Base-by-base conservation (phyloP, 148 eudicot species). In the Fallopia convolvulus region DNA sequence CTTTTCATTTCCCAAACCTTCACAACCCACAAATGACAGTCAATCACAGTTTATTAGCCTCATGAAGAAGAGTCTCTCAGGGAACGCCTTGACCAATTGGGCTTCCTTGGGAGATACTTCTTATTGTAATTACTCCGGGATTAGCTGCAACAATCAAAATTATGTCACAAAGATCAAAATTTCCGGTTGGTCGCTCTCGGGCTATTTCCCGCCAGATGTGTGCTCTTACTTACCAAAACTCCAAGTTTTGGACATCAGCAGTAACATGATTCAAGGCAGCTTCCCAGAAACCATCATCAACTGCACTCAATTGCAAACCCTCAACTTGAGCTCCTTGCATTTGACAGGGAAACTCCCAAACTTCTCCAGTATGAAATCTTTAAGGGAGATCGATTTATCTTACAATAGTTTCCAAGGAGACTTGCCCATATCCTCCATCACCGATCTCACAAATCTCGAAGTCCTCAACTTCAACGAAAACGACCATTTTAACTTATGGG, bases 361-460 rank as follows among this genome's bases (percentile, higher is more conserved):
- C 81, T 90, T 92, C 18, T 89, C 93, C 0, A 76, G 82, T 6
- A 77, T 92, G 88, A 68, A 23, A 40, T 82, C 91, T 39, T 80
- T 94, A 44, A 78, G 72, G 21, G 21, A 83, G 60, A 84, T 92
- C 42, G 93, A 94, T 74, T 83, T 94, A 53, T 89, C 95, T 3
- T 79, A 77, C 77, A 90, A 90, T 61, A 20, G 8, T 13, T 89
- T 94, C 36, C 77, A 81, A 0, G 97, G 97, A 7, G 84, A 88
- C 41, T 92, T 94, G 75, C 98, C 97, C 46, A 40, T 88, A 66
- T 92, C 98, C 0, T 92, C 98, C 0, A 70, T 92, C 75, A 82
- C 84, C 49, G 89, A 85, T 72, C 87, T 94, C 77, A 82, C 90
- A 48, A 80, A 77, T 63, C 91, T 93, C 3, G 90, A 88, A 82